Percentiles rank a stretch among this genome's conserved stretches.
Evolutionary conservation across 2,329 filamentous ascomycete species (phyloP).

Genomic region (Chrysoporthe austroafricana): DNA sequence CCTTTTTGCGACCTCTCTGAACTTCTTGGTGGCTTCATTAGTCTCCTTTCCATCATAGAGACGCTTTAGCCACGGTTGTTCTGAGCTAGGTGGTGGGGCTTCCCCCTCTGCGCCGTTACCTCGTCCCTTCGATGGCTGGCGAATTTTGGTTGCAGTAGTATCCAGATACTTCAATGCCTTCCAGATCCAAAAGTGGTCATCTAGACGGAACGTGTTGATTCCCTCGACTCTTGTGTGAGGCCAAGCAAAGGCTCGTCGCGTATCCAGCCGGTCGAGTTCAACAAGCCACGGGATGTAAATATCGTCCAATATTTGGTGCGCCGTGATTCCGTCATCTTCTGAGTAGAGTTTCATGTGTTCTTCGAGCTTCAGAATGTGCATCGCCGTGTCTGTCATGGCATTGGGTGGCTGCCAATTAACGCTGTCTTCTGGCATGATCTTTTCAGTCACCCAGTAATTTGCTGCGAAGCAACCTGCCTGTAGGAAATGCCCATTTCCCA

Average conservation of each 20-base stretch:
- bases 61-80: background rate
- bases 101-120: background rate
- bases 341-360: background rate
- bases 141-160: background rate
- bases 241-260: constrained; percentile 18
- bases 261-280: constrained; percentile 7
- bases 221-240: constrained; percentile 17
- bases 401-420: constrained; percentile 2
- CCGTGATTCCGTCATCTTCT: background rate
- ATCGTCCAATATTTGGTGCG: background rate
- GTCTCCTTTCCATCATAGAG: background rate
- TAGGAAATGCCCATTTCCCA: background rate
- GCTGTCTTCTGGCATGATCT: background rate
- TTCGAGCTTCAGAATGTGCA: constrained; percentile 2
- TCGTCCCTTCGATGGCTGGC: rapidly evolving
- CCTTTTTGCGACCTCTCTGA: background rate
- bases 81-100: background rate
- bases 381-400: constrained; percentile 5
- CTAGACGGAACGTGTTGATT: constrained; percentile 25
- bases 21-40: background rate
- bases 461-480: constrained; percentile 11
- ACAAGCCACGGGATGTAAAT: background rate
- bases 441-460: constrained; percentile 16
- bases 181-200: constrained; percentile 31
- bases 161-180: constrained; percentile 26